Conservation (phyloP, 2,329 filamentous ascomycete species). For the Dothidotthia symphoricarpi region DNA sequence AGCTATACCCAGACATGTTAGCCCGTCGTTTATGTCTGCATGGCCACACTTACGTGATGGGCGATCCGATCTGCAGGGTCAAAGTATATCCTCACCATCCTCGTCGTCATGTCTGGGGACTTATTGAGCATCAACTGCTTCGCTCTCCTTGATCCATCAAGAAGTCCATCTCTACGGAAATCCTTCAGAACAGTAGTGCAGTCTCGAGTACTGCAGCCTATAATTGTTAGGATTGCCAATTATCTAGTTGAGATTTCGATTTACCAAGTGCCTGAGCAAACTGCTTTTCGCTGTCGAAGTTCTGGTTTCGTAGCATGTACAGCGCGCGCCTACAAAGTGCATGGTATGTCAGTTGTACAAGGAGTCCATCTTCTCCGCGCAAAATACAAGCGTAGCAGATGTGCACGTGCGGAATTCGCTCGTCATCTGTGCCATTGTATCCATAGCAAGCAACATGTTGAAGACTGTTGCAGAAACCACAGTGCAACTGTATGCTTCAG, state of each 20-base stretch:
- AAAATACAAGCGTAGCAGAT: conserved; percentile 50
- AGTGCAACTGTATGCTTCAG: conserved; percentile 40
- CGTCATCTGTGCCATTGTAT: conserved; percentile 40
- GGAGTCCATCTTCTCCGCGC: conserved; percentile 14
- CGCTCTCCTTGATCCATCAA: background rate
- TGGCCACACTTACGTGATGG: background rate
- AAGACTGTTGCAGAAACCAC: conserved; percentile 45
- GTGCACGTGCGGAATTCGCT: conserved; percentile 44
- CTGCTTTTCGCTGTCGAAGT: conserved; percentile 12
- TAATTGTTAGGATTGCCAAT: background rate
- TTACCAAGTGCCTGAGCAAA: conserved; percentile 1
- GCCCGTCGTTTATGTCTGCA: too few species aligned
- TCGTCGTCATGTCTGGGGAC: background rate
- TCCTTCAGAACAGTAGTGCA: background rate
- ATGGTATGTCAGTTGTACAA: conserved; percentile 14
- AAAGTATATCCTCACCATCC: background rate
- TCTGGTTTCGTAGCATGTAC: conserved; percentile 15
- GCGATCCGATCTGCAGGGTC: conserved; percentile 1
- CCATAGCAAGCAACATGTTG: conserved; percentile 52
- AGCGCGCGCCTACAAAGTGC: conserved; percentile 19
- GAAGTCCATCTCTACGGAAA: background rate
- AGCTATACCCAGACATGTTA: too few species aligned
- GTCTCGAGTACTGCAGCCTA: background rate
- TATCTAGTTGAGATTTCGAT: background rate
- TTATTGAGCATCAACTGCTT: conserved; percentile 1